A percentile compares a stretch with the other conserved stretches of the same genome.
Conservation (phyloP, 2,329 filamentous ascomycete genomes). For the Pezicula rhizophila region DNA sequence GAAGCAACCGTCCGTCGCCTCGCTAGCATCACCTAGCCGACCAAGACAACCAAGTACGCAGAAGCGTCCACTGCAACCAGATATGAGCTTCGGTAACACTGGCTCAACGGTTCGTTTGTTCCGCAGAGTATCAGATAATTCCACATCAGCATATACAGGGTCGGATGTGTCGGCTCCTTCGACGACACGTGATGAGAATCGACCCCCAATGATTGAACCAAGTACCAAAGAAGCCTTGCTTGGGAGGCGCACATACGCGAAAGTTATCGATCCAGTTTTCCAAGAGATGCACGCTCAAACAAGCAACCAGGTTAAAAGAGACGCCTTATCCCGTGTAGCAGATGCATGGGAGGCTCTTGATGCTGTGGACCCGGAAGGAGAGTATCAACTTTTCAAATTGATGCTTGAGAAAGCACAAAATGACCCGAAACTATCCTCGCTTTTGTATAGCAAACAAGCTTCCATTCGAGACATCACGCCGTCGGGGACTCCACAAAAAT, state of each 20-base stretch:
- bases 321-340: conserved; percentile 75
- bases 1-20: conserved; percentile 30
- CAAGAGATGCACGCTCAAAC: conserved; percentile 84
- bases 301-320: conserved; percentile 62
- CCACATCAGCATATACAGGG: conserved; percentile 24
- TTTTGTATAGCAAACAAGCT: conserved; percentile 30
- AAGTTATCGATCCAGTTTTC: conserved; percentile 75
- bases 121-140: conserved; percentile 74
- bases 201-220: conserved; percentile 49
- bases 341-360: conserved; percentile 84
- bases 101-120: conserved; percentile 90
- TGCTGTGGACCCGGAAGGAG: conserved; percentile 81
- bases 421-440: conserved; percentile 56
- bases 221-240: conserved; percentile 76
- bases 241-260: conserved; percentile 74
- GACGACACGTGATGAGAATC: conserved; percentile 54
- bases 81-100: conserved; percentile 90
- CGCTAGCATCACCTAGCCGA: conserved; percentile 24
- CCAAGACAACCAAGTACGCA: conserved; percentile 20
- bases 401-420: conserved; percentile 68
- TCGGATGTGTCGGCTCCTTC: conserved; percentile 13
- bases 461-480: conserved; percentile 52
- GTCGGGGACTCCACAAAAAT: conserved; percentile 37
- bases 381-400: conserved; percentile 75
- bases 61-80: conserved; percentile 77